Evolutionary conservation across 192 early-diverging fungal species (phyloP), one percentile per base, ranked within the genome.

Genomic region (Entomortierella lignicola): DNA sequence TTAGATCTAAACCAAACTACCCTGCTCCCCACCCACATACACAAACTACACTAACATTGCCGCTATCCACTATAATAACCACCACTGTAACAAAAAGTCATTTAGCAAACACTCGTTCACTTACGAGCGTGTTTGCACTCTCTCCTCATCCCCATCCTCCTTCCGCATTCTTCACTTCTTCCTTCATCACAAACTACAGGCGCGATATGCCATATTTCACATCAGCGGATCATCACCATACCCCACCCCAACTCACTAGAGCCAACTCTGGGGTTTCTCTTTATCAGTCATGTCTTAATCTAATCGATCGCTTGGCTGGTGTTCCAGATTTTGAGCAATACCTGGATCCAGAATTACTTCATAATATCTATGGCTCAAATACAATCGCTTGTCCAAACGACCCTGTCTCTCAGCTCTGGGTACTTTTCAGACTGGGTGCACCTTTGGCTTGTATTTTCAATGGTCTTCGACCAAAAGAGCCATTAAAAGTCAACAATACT

Each of bases 381-480:
- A 55, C 60, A 53, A 54, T 50, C 34, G 53, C 52, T 25, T 52
- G 54, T 48, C 67, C 70, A 26, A 82, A 75, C 31, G 85, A 94
- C 68, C 93, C 93, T 18, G 84, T 93, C 55, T 84, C 89, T 55
- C 85, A 90, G 39, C 82, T 94, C 44, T 94, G 91, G 90, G 73
- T 85, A 55, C 86, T 91, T 21, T 92, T 90, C 71, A 88, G 92
- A 5, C 84, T 89, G 52, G 93, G 93, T 1, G 85, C 85, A 31
- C 89, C 89, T 54, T 85, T 94, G 23, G 90, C 88, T 60, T 84
- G 84, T 21, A 81, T 94, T 41, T 93, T 87, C 84, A 94, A 94
- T 70, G 89, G 91, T 27, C 77, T 93, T 15, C 72, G 83, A 58
- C 90, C 92, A 10, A 69, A 74, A 51, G 83, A 87, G 72, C 89